Evolutionary conservation across 192 early-diverging fungal species (phyloP).

Genomic region (Gaertneriomyces sp.): DNA sequence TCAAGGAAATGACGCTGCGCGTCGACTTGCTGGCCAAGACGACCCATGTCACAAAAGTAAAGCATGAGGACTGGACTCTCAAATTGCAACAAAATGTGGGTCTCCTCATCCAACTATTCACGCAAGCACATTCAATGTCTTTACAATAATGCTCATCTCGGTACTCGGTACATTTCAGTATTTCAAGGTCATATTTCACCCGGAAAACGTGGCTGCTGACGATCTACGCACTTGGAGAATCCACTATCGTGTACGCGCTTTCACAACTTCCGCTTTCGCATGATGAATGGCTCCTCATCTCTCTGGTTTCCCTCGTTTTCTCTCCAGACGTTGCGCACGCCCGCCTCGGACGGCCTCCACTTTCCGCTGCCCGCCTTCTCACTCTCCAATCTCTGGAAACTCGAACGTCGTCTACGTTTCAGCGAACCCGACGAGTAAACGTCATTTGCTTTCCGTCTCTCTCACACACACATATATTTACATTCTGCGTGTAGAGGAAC

Average conservation of each 20-base stretch:
- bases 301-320: background rate
- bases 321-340: background rate
- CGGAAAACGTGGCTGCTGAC: no score
- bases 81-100: background rate
- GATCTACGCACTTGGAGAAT: background rate
- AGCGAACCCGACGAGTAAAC: slow-evolving; percentile 1
- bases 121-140: background rate
- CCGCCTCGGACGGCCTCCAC: background rate
- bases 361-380: background rate
- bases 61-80: background rate
- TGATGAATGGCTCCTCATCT: background rate
- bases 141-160: background rate
- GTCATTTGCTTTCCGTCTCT: background rate
- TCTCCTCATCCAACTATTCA: background rate
- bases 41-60: slow-evolving; percentile 3
- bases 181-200: no score
- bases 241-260: background rate
- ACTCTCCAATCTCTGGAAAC: background rate
- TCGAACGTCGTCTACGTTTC: slow-evolving; percentile 3
- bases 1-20: background rate
- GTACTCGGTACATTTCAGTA: background rate
- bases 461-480: background rate
- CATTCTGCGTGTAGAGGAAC: background rate
- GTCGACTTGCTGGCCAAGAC: background rate
- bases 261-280: background rate